phyloP scores from a whole-genome alignment of 2,329 filamentous ascomycete species.

The Teratosphaeria viscida region DNA sequence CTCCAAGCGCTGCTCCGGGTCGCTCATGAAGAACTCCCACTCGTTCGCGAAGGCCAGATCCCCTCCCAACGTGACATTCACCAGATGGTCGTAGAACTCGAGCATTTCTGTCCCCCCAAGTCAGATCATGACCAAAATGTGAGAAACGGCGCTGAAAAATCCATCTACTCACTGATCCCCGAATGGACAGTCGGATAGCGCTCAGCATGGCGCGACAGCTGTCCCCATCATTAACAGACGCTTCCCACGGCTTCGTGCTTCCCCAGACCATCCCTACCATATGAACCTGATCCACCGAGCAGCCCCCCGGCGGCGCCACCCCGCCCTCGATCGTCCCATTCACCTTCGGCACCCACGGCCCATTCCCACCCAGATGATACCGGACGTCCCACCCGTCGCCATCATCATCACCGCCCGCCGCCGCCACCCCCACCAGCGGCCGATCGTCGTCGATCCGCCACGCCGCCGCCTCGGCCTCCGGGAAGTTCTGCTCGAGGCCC shows the following conservation, averaged over 20 bases:
- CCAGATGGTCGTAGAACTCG: constrained; percentile 38
- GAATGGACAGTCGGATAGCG: constrained; percentile 45
- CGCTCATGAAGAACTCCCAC: constrained; percentile 44
- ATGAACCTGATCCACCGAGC: constrained; percentile 47
- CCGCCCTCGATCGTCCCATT: constrained; percentile 31
- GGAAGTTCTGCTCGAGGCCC: neutral
- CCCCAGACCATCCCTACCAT: constrained; percentile 34
- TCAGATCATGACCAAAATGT: neutral
- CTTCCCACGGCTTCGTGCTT: neutral
- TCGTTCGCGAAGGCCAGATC: constrained; percentile 44
- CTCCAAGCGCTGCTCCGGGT: constrained; percentile 37
- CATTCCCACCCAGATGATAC: constrained; percentile 45
- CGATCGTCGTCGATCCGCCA: neutral
- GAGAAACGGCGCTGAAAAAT: neutral
- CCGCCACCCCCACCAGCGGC: neutral
- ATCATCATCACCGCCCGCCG: neutral
- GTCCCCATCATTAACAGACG: constrained; percentile 4
- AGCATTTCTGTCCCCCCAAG: constrained; percentile 31
- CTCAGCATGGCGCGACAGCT: constrained; percentile 50
- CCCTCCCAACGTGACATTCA: constrained; percentile 35
- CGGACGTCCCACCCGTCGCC: constrained; percentile 36
- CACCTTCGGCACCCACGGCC: constrained; percentile 44
- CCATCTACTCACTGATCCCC: constrained; percentile 36
- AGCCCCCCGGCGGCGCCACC: constrained; percentile 37
- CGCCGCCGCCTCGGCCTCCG: neutral